Percentiles rank a stretch among this genome's conserved stretches.
Evolutionary conservation across 768 basidiomycete genomes (phyloP).

Genomic region (Collybiopsis luxurians): DNA sequence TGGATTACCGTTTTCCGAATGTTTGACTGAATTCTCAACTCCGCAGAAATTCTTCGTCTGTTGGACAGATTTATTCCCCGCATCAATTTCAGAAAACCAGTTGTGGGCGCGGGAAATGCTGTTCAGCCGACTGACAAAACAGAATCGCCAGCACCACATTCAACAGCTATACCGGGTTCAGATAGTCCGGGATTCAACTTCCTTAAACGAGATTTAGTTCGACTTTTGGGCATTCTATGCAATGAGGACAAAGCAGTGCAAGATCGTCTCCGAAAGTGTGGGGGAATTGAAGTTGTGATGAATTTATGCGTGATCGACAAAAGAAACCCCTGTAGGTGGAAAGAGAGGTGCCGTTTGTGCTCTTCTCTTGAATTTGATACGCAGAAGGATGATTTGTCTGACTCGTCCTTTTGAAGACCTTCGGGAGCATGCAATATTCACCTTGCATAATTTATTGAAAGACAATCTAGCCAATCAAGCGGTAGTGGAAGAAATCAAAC

Average conservation of each 20-base stretch:
- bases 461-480: conserved; percentile 78
- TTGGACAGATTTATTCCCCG: conserved; percentile 83
- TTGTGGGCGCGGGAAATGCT: conserved; percentile 19
- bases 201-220: conserved; percentile 88
- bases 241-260: conserved; percentile 65
- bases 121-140: not conserved
- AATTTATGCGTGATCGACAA: conserved; percentile 90
- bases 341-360: not conserved
- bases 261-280: conserved; percentile 66
- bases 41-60: conserved; percentile 68
- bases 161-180: conserved; percentile 9
- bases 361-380: not conserved
- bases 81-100: conserved; percentile 73
- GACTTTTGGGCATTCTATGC: conserved; percentile 76
- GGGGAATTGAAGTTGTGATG: conserved; percentile 80
- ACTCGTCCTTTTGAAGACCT: conserved; percentile 52
- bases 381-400: not conserved
- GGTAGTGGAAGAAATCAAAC: conserved; percentile 71
- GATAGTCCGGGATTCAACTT: conserved; percentile 70
- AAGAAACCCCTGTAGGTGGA: conserved; percentile 84
- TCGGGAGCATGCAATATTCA: conserved; percentile 88
- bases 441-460: conserved; percentile 75
- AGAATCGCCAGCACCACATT: conserved; percentile 21
- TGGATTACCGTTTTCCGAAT: no score
- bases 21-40: not conserved